A percentile compares a stretch with the other conserved stretches of the same genome.
These are phyloP conservation scores for Nakazawaea peltata DNA, from an alignment of 805 yeast genomes.

Conservation along the genomic window DNA sequence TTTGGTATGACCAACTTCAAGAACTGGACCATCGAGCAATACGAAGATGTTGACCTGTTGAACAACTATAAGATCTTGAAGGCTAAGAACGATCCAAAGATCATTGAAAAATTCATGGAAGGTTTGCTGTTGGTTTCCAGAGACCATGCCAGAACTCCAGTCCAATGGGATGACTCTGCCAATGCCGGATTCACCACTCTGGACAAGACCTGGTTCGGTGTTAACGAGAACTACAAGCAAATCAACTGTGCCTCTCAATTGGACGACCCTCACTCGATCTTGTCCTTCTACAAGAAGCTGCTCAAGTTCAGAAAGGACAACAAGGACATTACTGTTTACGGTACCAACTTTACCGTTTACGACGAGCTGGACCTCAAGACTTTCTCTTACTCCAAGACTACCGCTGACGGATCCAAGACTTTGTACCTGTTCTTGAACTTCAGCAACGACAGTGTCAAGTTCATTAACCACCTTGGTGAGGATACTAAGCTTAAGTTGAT, in stretches of 20 bases:
- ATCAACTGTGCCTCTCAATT: conserved; percentile 41
- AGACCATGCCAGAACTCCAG: conserved; percentile 49
- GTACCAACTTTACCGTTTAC: conserved; percentile 30
- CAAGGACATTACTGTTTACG: conserved; percentile 37
- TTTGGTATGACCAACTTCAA: conserved; percentile 44
- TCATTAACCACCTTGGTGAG: conserved; percentile 1
- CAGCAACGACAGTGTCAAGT: conserved; percentile 17
- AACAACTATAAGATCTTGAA: conserved; percentile 27
- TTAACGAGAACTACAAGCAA: conserved; percentile 39
- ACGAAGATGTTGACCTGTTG: conserved; percentile 40
- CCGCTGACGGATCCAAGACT: conserved; percentile 17
- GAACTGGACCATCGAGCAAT: conserved; percentile 39
- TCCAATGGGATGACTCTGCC: conserved; percentile 40
- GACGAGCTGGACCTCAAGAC: conserved; percentile 33
- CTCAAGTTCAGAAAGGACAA: conserved; percentile 33
- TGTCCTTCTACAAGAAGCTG: conserved; percentile 36
- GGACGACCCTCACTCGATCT: conserved; percentile 36
- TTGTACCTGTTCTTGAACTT: conserved; percentile 36
- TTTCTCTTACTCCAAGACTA: conserved; percentile 33
- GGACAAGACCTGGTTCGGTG: conserved; percentile 44
- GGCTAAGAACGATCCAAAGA: conserved; percentile 18
- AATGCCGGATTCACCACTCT: conserved; percentile 39
- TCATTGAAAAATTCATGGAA: conserved; percentile 23
- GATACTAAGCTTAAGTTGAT: conserved; percentile 1
- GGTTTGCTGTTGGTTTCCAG: conserved; percentile 32